Evolutionary conservation across 768 basidiomycete genomes (phyloP).

Genomic region (Suillus spraguei): DNA sequence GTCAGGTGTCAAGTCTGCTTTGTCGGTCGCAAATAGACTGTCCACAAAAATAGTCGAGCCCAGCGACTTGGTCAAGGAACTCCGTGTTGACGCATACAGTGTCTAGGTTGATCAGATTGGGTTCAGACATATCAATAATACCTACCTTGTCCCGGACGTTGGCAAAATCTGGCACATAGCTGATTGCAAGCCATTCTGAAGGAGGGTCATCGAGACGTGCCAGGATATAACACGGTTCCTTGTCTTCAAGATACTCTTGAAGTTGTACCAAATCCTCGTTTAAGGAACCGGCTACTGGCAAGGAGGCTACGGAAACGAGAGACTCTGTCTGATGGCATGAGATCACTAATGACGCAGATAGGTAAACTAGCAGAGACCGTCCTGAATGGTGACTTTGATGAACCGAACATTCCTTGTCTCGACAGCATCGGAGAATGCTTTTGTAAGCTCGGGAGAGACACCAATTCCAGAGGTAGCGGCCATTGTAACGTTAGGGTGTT

Average conservation of each 20-base stretch:
- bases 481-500: constrained; percentile 42
- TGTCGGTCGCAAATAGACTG: constrained; percentile 77
- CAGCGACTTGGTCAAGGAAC: constrained; percentile 67
- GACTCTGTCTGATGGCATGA: constrained; percentile 52
- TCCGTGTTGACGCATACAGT: constrained; percentile 84
- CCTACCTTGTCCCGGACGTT: constrained; percentile 79
- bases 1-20: constrained; percentile 62
- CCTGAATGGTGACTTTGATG: constrained; percentile 73
- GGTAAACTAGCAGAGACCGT: constrained; percentile 53
- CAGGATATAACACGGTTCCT: constrained; percentile 76
- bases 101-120: constrained; percentile 50
- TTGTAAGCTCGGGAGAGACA: constrained; percentile 58
- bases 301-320: constrained; percentile 59
- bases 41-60: constrained; percentile 75
- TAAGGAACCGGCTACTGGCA: constrained; percentile 53
- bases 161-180: constrained; percentile 82
- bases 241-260: constrained; percentile 58
- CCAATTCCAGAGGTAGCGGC: constrained; percentile 74
- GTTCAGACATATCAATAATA: constrained; percentile 8
- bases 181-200: constrained; percentile 72
- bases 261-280: constrained; percentile 63
- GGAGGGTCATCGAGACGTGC: constrained; percentile 61
- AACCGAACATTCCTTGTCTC: constrained; percentile 59
- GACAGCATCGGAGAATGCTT: constrained; percentile 60
- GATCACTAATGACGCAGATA: constrained; percentile 17